Evolutionary conservation across 1,284 basidiomycete species (phyloP), one percentile per base, ranked within the genome.

Genomic region (Ceratobasidium sp.): DNA sequence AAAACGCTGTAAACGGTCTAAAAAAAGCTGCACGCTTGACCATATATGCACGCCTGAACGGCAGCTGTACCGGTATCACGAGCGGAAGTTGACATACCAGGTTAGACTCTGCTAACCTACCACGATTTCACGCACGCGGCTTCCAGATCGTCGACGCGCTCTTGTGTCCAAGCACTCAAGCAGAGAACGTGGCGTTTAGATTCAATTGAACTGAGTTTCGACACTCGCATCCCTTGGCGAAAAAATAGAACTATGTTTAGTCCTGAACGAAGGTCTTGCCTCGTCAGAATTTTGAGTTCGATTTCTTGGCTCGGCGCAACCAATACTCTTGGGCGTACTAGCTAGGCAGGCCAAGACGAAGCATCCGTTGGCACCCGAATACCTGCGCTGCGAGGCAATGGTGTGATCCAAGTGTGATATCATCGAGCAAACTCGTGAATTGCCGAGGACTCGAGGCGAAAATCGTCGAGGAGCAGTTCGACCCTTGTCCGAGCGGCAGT

Each of bases 161-260:
- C 45, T 49, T 7, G 11, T 15, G 63, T 31, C 42, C 49, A 20
- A 68, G 66, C 15, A 26, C 28, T 53, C 47, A 35, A n/a, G 51
- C 28, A 51, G 23, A 49, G 49, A 69, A 69, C 53, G 47, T 68
- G 49, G 49, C 51, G 37, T 68, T 28, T 37, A 28, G n/a, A 37
- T 61, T 61, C 37, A 39, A 61, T 42, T n/a, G 35, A 37, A 26
- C 49, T 8, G 49, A 20, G 47, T 51, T 6, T 64, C n/a, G 61
- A 17, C 35, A 23, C 39, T 28, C n/a, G 35, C 33, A 37, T 42
- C 58, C 58, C 35, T 37, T 61, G 35, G 58, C 33, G 2, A n/a
- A 61, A 61, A 45, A 33, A 71, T 42, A 42, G 71, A 74, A 74
- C 71, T 74, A 74, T 74, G 15, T 64, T 74, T 74, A 74, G 71